These are phyloP conservation scores for Agastache rugosa DNA, from an alignment of 257 asterid genomes.

Conservation along the genomic window DNA sequence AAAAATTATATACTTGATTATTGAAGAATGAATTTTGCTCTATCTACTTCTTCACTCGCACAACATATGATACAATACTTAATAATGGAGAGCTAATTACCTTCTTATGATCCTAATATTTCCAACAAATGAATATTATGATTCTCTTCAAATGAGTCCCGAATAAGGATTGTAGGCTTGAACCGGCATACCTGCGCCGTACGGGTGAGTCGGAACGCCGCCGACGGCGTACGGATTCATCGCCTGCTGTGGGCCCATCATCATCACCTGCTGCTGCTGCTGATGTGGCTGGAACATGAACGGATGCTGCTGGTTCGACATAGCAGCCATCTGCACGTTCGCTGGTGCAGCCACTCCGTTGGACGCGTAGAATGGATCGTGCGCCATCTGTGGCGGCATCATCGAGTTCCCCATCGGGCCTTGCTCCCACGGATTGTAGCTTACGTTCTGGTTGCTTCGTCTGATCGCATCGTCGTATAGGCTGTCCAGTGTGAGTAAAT, in stretches of 20 bases:
- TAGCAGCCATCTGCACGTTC: constrained; percentile 72
- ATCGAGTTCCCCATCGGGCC: constrained; percentile 48
- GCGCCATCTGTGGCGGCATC: constrained; percentile 49
- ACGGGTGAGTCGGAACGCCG: constrained; percentile 40
- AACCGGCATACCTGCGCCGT: constrained; percentile 57
- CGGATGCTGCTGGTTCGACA: constrained; percentile 71
- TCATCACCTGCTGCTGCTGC: constrained; percentile 54
- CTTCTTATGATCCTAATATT: constrained; percentile 9
- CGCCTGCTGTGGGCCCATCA: constrained; percentile 51
- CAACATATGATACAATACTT: constrained; percentile 43
- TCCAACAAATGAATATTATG: constrained; percentile 1
- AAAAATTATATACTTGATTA: constrained; percentile 42
- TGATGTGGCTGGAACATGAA: constrained; percentile 53
- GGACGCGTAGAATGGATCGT: constrained; percentile 81
- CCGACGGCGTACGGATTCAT: constrained; percentile 41
- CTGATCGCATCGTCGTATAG: constrained; percentile 91
- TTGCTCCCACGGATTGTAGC: constrained; percentile 96
- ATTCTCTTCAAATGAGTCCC: constrained; percentile 48
- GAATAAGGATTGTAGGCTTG: constrained; percentile 59
- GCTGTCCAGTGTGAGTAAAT: constrained; percentile 86
- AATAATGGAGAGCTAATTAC: constrained; percentile 14
- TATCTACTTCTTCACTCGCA: constrained; percentile 37
- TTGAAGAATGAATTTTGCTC: constrained; percentile 47
- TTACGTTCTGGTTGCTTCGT: constrained; percentile 70
- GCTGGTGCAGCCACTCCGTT: constrained; percentile 65